phyloP scores from a whole-genome alignment of 345 rosid species.

The Populus simonii region DNA sequence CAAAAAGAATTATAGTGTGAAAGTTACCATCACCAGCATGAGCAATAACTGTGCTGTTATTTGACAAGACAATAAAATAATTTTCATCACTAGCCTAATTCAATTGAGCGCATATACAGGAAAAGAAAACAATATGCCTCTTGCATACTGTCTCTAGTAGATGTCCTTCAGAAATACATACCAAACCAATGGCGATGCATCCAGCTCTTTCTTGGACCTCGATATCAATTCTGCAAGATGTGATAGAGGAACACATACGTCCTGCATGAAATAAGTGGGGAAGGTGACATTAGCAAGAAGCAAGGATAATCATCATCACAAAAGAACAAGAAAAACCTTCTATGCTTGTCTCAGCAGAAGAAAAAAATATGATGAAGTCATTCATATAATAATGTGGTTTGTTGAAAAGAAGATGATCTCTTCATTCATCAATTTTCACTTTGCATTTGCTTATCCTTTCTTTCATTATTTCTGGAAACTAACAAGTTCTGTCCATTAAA shows the following conservation, averaged over 20 bases:
- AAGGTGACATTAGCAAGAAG: background rate
- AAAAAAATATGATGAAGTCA: background rate
- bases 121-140: background rate
- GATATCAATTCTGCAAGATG: slow-evolving; percentile 75
- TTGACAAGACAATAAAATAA: slow-evolving; percentile 4
- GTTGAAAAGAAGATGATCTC: background rate
- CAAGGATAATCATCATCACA: no score
- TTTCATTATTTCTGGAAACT: background rate
- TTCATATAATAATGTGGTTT: background rate
- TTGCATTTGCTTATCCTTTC: slow-evolving; percentile 4
- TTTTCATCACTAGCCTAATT: slow-evolving; percentile 1
- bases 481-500: background rate
- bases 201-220: slow-evolving; percentile 65
- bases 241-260: slow-evolving; percentile 89
- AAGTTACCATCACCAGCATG: slow-evolving; percentile 98
- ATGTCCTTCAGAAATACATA: slow-evolving; percentile 15
- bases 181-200: slow-evolving; percentile 69
- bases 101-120: no score
- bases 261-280: slow-evolving; percentile 39
- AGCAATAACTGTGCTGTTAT: slow-evolving; percentile 70
- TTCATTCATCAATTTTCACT: background rate
- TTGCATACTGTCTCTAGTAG: background rate
- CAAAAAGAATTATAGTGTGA: slow-evolving; percentile 73
- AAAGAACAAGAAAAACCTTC: background rate
- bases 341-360: background rate